Evolutionary conservation across 306 rosid species (phyloP).

Genomic region (Prunus fruticosa): DNA sequence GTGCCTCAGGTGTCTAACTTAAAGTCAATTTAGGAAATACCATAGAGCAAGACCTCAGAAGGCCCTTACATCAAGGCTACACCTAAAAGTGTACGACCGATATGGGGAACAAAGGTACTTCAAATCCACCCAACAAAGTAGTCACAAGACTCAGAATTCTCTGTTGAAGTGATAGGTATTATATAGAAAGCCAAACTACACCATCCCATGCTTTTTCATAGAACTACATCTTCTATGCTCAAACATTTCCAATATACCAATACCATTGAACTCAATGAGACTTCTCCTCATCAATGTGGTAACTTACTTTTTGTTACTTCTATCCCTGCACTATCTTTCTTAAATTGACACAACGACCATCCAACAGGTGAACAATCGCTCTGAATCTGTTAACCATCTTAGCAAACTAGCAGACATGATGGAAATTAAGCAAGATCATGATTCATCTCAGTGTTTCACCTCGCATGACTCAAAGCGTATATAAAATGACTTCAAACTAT

Average conservation of each 20-base stretch:
- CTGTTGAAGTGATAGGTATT: background rate
- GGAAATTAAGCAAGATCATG: background rate
- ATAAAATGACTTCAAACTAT: too few species aligned
- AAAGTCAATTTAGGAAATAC: background rate
- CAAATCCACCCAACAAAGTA: background rate
- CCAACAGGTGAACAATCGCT: background rate
- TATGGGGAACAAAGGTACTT: background rate
- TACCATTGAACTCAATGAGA: background rate
- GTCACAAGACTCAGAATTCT: too few species aligned
- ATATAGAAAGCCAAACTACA: background rate
- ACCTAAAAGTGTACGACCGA: background rate
- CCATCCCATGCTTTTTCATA: background rate
- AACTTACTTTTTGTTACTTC: background rate
- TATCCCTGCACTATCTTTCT: background rate
- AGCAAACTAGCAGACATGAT: background rate
- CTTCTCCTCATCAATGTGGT: background rate
- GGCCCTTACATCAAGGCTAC: background rate
- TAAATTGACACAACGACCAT: background rate
- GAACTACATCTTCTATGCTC: background rate
- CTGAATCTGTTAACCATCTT: background rate
- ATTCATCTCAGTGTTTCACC: background rate
- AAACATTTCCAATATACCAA: background rate
- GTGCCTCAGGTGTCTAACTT: background rate
- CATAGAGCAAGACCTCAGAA: background rate
- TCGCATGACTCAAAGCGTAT: too few species aligned